phyloP scores from a whole-genome alignment of 169 alveolate species.

The Ichthyophthirius multifiliis region DNA sequence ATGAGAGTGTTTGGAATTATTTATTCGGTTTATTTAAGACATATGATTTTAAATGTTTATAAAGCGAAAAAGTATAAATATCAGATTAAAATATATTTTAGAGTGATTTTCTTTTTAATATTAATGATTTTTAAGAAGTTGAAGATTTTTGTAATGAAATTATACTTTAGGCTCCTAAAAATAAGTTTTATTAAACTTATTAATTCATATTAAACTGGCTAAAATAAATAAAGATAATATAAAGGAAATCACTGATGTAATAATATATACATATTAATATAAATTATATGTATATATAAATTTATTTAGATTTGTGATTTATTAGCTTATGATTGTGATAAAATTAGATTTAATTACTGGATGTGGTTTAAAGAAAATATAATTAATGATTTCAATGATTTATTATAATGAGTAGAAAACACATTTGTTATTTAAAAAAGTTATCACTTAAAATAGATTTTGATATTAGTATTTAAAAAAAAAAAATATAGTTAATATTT shows the following conservation, averaged over 20 bases:
- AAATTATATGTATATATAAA: neutral
- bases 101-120: neutral
- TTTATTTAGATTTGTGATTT: neutral
- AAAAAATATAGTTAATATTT: too few relatives aligned
- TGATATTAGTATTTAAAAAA: too few relatives aligned
- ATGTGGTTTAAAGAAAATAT: constrained; percentile 2
- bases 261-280: neutral
- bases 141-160: neutral
- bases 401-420: too few relatives aligned
- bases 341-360: constrained; percentile 12
- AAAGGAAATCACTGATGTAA: neutral
- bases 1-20: constrained; percentile 45
- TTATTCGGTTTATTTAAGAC: constrained; percentile 31
- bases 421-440: too few relatives aligned
- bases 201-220: neutral
- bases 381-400: neutral
- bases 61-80: neutral
- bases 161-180: neutral
- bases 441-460: too few relatives aligned
- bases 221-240: neutral
- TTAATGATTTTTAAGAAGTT: neutral
- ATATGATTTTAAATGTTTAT: constrained; percentile 11
- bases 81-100: neutral
- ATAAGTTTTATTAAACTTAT: neutral
- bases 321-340: neutral